These are phyloP conservation scores for Picochlorum sp. DNA, from an alignment of 139 green algal species.

Conservation along the genomic window DNA sequence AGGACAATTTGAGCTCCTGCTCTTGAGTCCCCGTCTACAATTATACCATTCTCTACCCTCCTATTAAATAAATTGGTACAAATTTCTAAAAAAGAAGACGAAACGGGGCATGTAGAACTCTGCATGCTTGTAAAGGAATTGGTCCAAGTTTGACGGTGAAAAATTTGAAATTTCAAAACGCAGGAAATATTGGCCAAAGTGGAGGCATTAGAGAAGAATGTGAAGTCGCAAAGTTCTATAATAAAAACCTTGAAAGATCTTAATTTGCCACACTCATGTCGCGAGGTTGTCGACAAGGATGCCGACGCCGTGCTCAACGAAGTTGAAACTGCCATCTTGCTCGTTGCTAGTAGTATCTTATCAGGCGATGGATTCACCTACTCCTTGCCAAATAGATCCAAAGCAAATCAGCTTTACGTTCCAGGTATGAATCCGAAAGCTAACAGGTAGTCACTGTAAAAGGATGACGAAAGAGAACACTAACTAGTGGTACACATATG, in stretches of 20 bases:
- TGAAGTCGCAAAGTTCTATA: constrained; percentile 26
- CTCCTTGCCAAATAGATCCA: constrained; percentile 64
- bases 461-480: not conserved
- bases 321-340: constrained; percentile 59
- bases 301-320: constrained; percentile 62
- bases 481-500: too few species aligned
- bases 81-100: not conserved
- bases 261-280: constrained; percentile 37
- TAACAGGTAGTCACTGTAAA: not conserved
- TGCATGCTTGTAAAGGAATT: not conserved
- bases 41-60: too few species aligned
- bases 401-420: constrained; percentile 71
- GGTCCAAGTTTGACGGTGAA: not conserved
- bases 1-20: not conserved
- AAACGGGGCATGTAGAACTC: not conserved
- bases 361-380: constrained; percentile 24
- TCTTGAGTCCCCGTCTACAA: not conserved
- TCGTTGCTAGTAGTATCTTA: constrained; percentile 51
- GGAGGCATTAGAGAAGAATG: constrained; percentile 27
- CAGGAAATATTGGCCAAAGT: constrained; percentile 67
- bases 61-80: too few species aligned
- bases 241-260: constrained; percentile 46
- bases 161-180: not conserved
- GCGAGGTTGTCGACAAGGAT: constrained; percentile 72
- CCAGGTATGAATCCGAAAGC: constrained; percentile 4